These are phyloP conservation scores for Solanum medicagineum DNA, from an alignment of 257 asterid species.

Conservation along the genomic window DNA sequence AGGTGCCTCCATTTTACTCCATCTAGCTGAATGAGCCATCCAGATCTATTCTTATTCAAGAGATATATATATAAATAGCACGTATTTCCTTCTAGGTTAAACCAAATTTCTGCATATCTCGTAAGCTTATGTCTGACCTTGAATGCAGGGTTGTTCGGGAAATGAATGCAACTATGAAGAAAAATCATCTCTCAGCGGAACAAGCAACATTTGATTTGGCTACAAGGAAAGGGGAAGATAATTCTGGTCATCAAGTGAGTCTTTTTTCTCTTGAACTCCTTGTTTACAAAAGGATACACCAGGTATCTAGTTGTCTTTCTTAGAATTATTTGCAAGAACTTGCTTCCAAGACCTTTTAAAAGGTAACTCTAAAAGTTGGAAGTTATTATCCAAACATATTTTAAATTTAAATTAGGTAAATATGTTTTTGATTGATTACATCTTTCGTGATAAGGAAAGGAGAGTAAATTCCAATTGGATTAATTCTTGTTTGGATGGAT, in stretches of 20 bases:
- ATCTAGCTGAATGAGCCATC: not conserved
- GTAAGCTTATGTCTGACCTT: slow-evolving; percentile 12
- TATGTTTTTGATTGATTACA: not conserved
- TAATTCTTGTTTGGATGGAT: not conserved
- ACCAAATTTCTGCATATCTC: not conserved
- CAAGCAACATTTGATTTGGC: slow-evolving; percentile 37
- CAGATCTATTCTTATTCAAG: not conserved
- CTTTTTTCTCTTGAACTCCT: slow-evolving; percentile 23
- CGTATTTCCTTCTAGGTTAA: not conserved
- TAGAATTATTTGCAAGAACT: not conserved
- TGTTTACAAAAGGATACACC: not conserved
- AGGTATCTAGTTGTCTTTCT: not conserved
- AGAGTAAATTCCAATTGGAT: not conserved
- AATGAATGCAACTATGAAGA: slow-evolving; percentile 59
- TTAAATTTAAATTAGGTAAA: not conserved
- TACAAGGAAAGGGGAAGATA: slow-evolving; percentile 42
- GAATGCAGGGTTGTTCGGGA: slow-evolving; percentile 72
- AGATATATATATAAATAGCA: not conserved
- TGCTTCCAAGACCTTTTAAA: not conserved
- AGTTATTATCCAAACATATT: not conserved
- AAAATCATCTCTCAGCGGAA: slow-evolving; percentile 43
- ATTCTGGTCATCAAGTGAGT: slow-evolving; percentile 48
- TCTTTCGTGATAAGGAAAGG: not conserved
- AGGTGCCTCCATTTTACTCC: not conserved
- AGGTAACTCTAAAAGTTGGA: not conserved